A percentile compares a stretch with the other conserved stretches of the same genome.
phyloP scores from a whole-genome alignment of 192 early-diverging fungal genomes.

The Diversispora eburnea region DNA sequence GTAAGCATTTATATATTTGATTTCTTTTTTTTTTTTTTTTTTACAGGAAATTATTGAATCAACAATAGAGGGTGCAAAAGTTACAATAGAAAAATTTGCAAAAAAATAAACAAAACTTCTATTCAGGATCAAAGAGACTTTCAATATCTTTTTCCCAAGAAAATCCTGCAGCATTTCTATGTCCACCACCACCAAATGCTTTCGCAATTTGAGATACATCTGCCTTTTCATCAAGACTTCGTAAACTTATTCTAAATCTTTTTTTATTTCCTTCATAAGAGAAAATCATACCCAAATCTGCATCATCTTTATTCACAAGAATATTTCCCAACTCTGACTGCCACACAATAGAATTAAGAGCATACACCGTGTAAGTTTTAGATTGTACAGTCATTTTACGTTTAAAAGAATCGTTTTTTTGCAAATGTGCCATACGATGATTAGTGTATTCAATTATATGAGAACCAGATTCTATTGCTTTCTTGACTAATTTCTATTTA shows the following conservation, averaged over 20 bases:
- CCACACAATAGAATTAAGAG: neutral
- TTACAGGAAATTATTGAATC: too few species aligned
- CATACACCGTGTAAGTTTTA: neutral
- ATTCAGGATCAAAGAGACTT: neutral
- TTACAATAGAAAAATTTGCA: neutral
- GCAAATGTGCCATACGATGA: neutral
- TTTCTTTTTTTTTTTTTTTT: too few species aligned
- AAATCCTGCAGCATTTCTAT: constrained; percentile 20
- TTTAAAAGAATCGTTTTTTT: neutral
- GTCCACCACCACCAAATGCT: constrained; percentile 14
- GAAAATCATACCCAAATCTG: constrained; percentile 4
- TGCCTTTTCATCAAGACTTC: constrained; percentile 16
- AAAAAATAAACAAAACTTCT: neutral
- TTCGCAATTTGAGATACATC: constrained; percentile 18
- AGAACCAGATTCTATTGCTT: neutral
- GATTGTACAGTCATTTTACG: neutral
- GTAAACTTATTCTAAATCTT: constrained; percentile 4
- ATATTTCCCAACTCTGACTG: constrained; percentile 6
- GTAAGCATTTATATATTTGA: too few species aligned
- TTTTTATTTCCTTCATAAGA: neutral
- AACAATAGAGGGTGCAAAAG: too few species aligned
- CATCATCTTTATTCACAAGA: neutral
- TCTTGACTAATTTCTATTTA: neutral
- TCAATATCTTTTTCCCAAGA: neutral
- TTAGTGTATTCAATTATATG: neutral